Percentiles rank a stretch among this genome's conserved stretches.
Conservation (phyloP, 169 alveolate species). For the Nephromyces sp. region DNA sequence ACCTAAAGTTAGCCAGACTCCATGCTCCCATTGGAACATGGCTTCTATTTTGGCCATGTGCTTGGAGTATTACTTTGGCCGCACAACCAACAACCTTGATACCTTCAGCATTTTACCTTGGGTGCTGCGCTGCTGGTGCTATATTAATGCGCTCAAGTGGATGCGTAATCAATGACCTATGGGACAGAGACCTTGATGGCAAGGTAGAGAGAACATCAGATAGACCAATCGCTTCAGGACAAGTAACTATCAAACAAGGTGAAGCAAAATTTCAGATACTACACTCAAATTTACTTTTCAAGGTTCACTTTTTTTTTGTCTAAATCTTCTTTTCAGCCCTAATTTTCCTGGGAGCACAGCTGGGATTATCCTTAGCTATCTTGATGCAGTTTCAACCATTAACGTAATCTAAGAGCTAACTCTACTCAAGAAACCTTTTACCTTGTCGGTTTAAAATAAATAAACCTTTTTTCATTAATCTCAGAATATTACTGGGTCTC, state of each 20-base stretch:
- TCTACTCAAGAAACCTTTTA: too few relatives aligned
- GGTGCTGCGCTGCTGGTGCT: conserved; percentile 24
- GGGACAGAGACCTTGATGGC: conserved; percentile 52
- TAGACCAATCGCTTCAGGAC: conserved; percentile 87
- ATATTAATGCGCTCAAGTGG: conserved; percentile 33
- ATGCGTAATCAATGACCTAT: conserved; percentile 66
- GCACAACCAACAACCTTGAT: not conserved
- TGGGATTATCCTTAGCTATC: not conserved
- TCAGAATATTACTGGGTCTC: conserved; percentile 38
- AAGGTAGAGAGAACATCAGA: conserved; percentile 81
- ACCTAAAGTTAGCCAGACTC: conserved; percentile 33
- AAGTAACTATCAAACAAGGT: conserved; percentile 55
- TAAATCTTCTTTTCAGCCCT: too few relatives aligned
- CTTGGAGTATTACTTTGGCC: conserved; percentile 9
- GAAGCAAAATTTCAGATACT: conserved; percentile 22
- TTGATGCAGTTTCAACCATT: not conserved
- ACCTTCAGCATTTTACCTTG: not conserved
- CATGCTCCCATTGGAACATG: conserved; percentile 56
- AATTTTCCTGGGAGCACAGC: conserved; percentile 25
- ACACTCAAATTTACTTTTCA: too few relatives aligned
- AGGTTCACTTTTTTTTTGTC: too few relatives aligned
- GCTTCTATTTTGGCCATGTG: conserved; percentile 41
- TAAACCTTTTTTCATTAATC: too few relatives aligned
- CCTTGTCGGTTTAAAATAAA: too few relatives aligned
- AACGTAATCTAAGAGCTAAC: too few relatives aligned